Base-by-base conservation (phyloP, 164 flowering plant species). In the Vitis riparia region DNA sequence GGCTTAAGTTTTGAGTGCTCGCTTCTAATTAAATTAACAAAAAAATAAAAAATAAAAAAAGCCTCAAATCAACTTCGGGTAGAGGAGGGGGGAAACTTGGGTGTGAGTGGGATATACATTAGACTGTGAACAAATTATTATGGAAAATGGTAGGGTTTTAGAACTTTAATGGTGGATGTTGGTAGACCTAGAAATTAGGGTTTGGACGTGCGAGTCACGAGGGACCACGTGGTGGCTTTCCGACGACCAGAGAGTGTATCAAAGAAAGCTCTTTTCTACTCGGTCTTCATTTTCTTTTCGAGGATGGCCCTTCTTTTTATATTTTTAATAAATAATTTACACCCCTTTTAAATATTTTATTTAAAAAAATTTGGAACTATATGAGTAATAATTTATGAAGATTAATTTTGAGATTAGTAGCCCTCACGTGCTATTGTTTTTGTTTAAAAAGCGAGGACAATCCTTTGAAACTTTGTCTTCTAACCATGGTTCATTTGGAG, bases 121-220 rank as follows among this genome's bases (percentile, higher is more conserved):
- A 32, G 37, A 32, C 37, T 3, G 6, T 32, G 37, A 6, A 32
- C 4, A 32, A 32, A 32, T 32, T 3, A 32, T 19, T 32, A 32
- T 3, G 37, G 37, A 32, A 32, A 32, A 32, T 32, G 37, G 37
- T 32, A 32, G 37, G 37, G 37, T 32, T 56, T 56, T 56, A n/a
- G 59, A 56, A 17, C 17, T 56, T 56, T 17, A n/a, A 11, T 27
- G 27, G 57, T 8, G 49, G 27, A 5, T 27, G 10, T 3, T 47
- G 56, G 23, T 59, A 50, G 72, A 66, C 80, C 81, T 83, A 59
- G 82, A 69, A 78, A 78, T 78, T 29, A 65, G 86, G 82, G 79
- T 61, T 52, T 74, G 79, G 79, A 77, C 75, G 76, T 80, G 80
- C 71, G 78, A 68, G 75, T 80, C 80, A 80, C 82, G 84, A 65